Evolutionary conservation across 2,329 filamentous ascomycete species (phyloP).

Genomic region (Celoporthe dispersa): DNA sequence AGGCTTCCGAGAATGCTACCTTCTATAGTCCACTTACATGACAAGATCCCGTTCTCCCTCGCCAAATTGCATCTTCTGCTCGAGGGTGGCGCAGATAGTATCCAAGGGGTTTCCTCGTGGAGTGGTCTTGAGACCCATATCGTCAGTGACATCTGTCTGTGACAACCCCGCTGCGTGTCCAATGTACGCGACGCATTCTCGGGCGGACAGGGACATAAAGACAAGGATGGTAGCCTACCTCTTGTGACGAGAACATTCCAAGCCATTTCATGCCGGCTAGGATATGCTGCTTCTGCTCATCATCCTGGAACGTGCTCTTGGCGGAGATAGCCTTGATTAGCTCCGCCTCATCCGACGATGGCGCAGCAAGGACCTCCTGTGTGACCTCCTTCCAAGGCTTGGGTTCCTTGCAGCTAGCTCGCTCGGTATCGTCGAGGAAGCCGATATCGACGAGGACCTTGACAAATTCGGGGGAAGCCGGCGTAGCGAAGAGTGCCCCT

Average conservation of each 20-base stretch:
- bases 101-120: constrained; percentile 81
- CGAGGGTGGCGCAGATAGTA: constrained; percentile 83
- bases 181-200: background rate
- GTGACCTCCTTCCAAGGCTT: constrained; percentile 86
- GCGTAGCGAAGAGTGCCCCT: constrained; percentile 80
- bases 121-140: constrained; percentile 79
- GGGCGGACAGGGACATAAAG: background rate
- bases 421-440: constrained; percentile 76
- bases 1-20: constrained; percentile 70
- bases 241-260: constrained; percentile 75
- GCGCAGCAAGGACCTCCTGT: constrained; percentile 72
- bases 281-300: constrained; percentile 76
- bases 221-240: constrained; percentile 82
- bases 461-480: constrained; percentile 87
- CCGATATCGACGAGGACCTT: constrained; percentile 86
- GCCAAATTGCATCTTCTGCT: constrained; percentile 87
- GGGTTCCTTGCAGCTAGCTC: constrained; percentile 69
- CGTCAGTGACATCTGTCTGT: constrained; percentile 61
- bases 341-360: constrained; percentile 68
- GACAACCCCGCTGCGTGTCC: no score
- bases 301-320: constrained; percentile 74
- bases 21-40: constrained; percentile 67
- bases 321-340: constrained; percentile 76
- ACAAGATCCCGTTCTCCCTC: constrained; percentile 81
- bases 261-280: constrained; percentile 73